These are phyloP conservation scores for Solanum clarkiae DNA, from an alignment of 257 asterid species.

Conservation along the genomic window DNA sequence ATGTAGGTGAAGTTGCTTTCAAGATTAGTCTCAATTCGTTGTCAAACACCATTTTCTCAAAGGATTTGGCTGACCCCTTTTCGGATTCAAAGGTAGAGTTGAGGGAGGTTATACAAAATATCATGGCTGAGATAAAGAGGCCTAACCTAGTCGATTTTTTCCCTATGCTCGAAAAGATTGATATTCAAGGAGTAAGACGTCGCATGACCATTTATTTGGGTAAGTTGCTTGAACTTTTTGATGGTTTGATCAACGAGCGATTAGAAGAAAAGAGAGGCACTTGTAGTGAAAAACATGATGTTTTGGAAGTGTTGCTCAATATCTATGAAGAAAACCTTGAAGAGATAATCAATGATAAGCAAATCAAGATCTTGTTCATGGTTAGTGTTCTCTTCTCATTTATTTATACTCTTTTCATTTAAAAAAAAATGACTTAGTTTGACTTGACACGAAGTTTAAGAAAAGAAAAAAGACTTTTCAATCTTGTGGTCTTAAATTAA, in stretches of 20 bases:
- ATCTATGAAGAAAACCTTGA: neutral
- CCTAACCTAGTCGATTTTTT: neutral
- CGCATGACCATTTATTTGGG: no score
- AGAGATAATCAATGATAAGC: neutral
- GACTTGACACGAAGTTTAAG: no score
- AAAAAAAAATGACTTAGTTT: no score
- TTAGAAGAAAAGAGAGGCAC: neutral
- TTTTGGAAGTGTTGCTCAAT: neutral
- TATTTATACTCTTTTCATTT: no score
- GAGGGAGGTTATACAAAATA: neutral
- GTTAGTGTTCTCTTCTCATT: neutral
- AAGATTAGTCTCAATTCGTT: slow-evolving; percentile 18
- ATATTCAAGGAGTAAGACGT: neutral
- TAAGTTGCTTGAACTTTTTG: neutral
- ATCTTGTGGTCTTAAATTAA: no score
- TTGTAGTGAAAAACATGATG: neutral
- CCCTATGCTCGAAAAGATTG: neutral
- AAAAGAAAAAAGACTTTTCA: no score
- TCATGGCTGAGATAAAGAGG: neutral
- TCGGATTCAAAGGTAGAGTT: slow-evolving; percentile 31
- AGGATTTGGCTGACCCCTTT: slow-evolving; percentile 35
- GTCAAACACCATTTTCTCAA: slow-evolving; percentile 44
- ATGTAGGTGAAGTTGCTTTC: slow-evolving; percentile 24
- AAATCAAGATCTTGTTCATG: neutral
- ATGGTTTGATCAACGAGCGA: neutral